Evolutionary conservation across 257 asterid species (phyloP).

Genomic region (Gentiana straminea): DNA sequence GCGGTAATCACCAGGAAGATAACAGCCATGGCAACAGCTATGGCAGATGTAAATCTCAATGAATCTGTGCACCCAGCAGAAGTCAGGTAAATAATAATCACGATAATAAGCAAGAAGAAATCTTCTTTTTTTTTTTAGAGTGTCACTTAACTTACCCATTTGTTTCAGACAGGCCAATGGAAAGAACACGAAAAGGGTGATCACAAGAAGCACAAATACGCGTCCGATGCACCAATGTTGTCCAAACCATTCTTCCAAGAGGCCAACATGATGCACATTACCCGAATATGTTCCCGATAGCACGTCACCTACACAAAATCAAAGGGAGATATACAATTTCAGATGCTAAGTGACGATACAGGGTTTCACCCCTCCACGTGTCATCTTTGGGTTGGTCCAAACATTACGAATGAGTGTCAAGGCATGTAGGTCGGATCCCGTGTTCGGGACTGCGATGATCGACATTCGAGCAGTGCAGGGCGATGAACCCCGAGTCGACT

Average conservation of each 20-base stretch:
- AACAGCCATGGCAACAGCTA: conserved; percentile 40
- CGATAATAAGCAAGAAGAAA: neutral
- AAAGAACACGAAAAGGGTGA: conserved; percentile 32
- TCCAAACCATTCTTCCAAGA: conserved; percentile 56
- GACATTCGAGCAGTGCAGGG: no score
- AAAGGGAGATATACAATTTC: conserved; percentile 10
- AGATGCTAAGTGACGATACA: no score
- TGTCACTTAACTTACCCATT: conserved; percentile 23
- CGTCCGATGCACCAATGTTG: conserved; percentile 52
- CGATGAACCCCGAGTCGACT: no score
- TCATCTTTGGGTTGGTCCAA: no score
- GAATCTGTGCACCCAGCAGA: conserved; percentile 28
- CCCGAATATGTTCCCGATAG: conserved; percentile 41
- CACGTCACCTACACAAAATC: conserved; percentile 39
- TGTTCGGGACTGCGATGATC: no score
- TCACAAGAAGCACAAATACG: conserved; percentile 27
- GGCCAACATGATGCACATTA: conserved; percentile 44
- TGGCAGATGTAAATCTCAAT: conserved; percentile 39
- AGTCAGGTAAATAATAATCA: neutral
- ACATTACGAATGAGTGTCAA: no score
- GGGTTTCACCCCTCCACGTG: no score
- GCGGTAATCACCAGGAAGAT: conserved; percentile 37
- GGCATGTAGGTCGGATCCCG: no score
- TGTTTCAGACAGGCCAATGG: conserved; percentile 39
- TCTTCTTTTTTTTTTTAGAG: no score